These are phyloP conservation scores for Schizothecium vesticola DNA, from an alignment of 495 filamentous ascomycete species.

Conservation along the genomic window DNA sequence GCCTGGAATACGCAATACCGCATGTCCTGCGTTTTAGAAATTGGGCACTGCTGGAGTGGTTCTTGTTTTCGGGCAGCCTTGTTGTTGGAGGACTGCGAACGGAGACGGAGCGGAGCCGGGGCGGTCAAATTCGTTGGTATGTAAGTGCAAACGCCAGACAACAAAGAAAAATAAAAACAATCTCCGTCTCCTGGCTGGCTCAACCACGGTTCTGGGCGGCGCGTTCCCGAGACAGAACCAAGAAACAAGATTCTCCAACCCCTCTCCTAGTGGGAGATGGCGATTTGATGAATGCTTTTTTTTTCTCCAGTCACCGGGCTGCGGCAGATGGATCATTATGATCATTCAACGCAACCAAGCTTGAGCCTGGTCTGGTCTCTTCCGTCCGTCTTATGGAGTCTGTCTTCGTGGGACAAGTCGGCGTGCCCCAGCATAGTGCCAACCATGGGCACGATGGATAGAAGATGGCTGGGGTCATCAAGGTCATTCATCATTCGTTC, in stretches of 20 bases:
- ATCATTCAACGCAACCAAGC: background rate
- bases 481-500: constrained; percentile 21
- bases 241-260: background rate
- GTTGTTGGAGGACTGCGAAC: constrained; percentile 24
- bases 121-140: constrained; percentile 1
- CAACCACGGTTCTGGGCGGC: constrained; percentile 23
- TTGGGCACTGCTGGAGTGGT: constrained; percentile 7
- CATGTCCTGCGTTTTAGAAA: background rate
- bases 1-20: background rate
- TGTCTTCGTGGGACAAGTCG: background rate
- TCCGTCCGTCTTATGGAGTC: background rate
- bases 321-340: background rate
- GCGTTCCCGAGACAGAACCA: constrained; percentile 40
- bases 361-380: background rate
- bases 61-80: background rate
- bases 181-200: constrained; percentile 8
- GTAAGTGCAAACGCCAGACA: constrained; percentile 34
- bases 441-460: constrained; percentile 5
- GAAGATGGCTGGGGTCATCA: constrained; percentile 16
- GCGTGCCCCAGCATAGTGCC: constrained; percentile 19
- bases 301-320: background rate
- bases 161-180: constrained; percentile 22
- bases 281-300: background rate
- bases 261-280: background rate
- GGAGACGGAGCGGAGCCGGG: constrained; percentile 9